These are phyloP conservation scores for Leccinum subfulvum DNA, from an alignment of 1,284 basidiomycete genomes.

Conservation along the genomic window DNA sequence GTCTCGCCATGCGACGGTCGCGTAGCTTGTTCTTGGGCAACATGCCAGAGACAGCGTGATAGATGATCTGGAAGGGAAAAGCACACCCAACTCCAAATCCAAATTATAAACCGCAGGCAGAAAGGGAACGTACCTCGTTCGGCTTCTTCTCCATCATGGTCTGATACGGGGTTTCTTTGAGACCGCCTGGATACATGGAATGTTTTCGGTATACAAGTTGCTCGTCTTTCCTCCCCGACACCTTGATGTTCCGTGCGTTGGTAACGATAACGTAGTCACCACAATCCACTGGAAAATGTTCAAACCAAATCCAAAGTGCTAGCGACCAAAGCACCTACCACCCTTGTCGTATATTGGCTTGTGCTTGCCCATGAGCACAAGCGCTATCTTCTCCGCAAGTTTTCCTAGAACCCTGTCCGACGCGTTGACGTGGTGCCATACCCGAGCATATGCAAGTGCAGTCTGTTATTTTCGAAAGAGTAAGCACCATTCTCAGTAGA, in stretches of 20 bases:
- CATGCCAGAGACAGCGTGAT: constrained; percentile 96
- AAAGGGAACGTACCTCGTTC: constrained; percentile 73
- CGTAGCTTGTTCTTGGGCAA: constrained; percentile 93
- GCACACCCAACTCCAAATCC: neutral
- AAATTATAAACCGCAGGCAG: neutral
- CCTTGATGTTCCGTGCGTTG: constrained; percentile 80
- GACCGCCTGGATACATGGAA: constrained; percentile 90
- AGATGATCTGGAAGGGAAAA: constrained; percentile 70
- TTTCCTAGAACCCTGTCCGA: constrained; percentile 88
- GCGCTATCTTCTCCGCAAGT: constrained; percentile 90
- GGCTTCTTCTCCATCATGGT: constrained; percentile 84
- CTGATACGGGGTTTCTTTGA: constrained; percentile 87
- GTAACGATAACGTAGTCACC: constrained; percentile 99
- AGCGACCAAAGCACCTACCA: constrained; percentile 48
- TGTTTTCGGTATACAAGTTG: constrained; percentile 90
- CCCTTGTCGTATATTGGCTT: constrained; percentile 96
- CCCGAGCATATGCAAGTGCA: constrained; percentile 86
- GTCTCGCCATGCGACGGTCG: constrained; percentile 78
- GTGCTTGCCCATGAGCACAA: constrained; percentile 98
- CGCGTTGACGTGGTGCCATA: constrained; percentile 96
- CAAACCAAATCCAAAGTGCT: neutral
- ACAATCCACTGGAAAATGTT: constrained; percentile 68
- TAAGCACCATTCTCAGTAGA: neutral
- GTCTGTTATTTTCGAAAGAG: constrained; percentile 56
- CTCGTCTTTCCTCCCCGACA: constrained; percentile 88